These are phyloP conservation scores for Hyaloscypha finlandica DNA, from an alignment of 495 filamentous ascomycete species.

Conservation along the genomic window DNA sequence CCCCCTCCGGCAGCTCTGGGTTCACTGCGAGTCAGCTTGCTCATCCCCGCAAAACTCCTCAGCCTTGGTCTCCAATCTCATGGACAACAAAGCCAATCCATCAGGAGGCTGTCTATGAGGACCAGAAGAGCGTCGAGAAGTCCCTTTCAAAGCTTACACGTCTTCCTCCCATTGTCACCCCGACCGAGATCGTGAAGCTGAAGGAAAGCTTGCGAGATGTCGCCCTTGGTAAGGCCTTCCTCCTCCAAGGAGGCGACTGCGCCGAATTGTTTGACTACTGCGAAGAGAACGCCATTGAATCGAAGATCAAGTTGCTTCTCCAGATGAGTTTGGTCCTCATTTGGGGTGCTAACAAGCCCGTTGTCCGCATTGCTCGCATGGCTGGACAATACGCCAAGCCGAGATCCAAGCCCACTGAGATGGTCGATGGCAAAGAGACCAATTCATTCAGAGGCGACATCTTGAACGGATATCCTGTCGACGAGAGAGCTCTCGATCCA, in stretches of 20 bases:
- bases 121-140: constrained; percentile 61
- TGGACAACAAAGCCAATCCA: constrained; percentile 92
- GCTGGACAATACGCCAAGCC: constrained; percentile 98
- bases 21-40: background rate
- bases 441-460: constrained; percentile 94
- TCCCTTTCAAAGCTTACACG: constrained; percentile 70
- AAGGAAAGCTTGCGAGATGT: constrained; percentile 79
- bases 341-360: constrained; percentile 86
- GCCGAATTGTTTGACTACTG: constrained; percentile 98
- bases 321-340: constrained; percentile 95
- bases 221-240: constrained; percentile 87
- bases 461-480: constrained; percentile 79
- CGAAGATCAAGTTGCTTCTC: constrained; percentile 92
- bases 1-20: background rate
- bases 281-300: constrained; percentile 82
- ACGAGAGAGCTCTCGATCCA: constrained; percentile 78
- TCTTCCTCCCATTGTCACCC: constrained; percentile 88
- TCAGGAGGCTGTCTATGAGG: constrained; percentile 81
- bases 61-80: constrained; percentile 61
- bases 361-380: constrained; percentile 93
- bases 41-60: background rate
- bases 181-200: constrained; percentile 78
- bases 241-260: constrained; percentile 95
- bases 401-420: constrained; percentile 83
- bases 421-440: constrained; percentile 75